Percentiles rank a stretch among this genome's conserved stretches.
Conservation (phyloP, 768 basidiomycete species). For the Tulasnella sp. region DNA sequence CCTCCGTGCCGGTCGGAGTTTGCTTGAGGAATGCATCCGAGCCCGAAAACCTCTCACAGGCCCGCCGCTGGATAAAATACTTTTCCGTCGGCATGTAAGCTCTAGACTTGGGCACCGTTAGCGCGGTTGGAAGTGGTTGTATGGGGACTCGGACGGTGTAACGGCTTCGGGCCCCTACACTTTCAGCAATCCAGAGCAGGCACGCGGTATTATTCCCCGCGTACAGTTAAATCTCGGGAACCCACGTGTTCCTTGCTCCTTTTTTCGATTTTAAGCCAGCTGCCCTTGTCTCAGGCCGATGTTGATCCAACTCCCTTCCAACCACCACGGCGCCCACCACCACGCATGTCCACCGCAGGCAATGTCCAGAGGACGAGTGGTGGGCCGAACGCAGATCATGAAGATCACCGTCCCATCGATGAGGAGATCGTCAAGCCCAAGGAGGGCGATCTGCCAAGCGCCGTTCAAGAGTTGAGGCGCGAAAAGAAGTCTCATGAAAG, state of each 20-base stretch:
- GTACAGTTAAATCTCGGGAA: neutral
- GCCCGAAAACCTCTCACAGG: neutral
- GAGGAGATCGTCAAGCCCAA: neutral
- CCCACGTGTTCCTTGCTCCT: conserved; percentile 1
- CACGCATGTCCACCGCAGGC: neutral
- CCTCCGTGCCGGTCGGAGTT: conserved; percentile 10
- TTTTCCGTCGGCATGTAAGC: neutral
- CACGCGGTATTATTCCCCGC: conserved; percentile 2
- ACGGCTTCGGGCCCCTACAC: neutral
- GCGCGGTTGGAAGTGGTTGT: neutral
- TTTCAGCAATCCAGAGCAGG: neutral
- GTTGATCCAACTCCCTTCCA: conserved; percentile 2
- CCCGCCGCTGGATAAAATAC: neutral
- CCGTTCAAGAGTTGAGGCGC: neutral
- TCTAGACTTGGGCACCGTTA: neutral
- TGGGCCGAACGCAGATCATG: neutral
- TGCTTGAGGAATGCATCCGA: neutral
- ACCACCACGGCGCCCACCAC: neutral
- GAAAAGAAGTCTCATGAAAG: neutral
- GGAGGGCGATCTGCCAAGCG: neutral
- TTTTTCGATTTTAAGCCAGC: neutral
- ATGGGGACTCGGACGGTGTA: conserved; percentile 11
- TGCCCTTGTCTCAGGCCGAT: neutral
- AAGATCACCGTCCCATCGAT: neutral
- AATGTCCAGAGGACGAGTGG: conserved; percentile 1